Base-by-base conservation (phyloP, 805 yeast genomes). In the Myxozyma melibiosi region DNA sequence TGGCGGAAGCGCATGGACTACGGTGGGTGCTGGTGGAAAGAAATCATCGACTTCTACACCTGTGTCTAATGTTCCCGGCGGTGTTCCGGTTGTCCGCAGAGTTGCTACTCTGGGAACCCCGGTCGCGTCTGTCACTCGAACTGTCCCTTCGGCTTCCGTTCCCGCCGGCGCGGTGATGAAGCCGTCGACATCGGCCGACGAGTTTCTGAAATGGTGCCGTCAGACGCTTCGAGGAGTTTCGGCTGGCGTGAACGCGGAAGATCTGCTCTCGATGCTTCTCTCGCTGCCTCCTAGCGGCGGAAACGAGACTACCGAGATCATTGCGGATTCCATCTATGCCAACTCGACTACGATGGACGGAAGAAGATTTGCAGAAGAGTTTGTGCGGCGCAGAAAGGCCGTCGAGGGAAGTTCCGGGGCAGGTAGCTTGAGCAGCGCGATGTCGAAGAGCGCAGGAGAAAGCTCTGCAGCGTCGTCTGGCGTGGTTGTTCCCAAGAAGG, bases 301-400 rank as follows among this genome's bases (percentile, higher is more conserved):
- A 38, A 66, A 78, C 5, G 96, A 90, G 65, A 83, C 96, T 0
- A 77, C 80, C 47, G 96, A 85, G 70, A 88, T 92, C 70, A 90
- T 92, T 68, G 86, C 96, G 1, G 99, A 92, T 68, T 89, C 97
- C 11, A 84, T 92, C 57, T 90, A 90, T 74, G 84, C 94, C 25
- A 87, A 90, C 58, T 86, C 96, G 39, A 81, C 91, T 2, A 86
- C 91, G 1, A 84, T 92, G 87, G 97, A 94, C 71, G 98, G 98
- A 24, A 84, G 96, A 69, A 80, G 96, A 64, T 92, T 91, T 76
- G 96, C 99, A 0, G 81, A 80, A 55, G 99, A 94, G 68, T 94
- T 94, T 70, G 77, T 86, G 69, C 86, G 85, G 73, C 84, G 87
- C 69, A 85, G 94, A 68, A 80, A 79, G 58, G 79, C 76, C 48